These are phyloP conservation scores for Colletotrichum sidae DNA, from an alignment of 2,329 filamentous ascomycete species.

Conservation along the genomic window DNA sequence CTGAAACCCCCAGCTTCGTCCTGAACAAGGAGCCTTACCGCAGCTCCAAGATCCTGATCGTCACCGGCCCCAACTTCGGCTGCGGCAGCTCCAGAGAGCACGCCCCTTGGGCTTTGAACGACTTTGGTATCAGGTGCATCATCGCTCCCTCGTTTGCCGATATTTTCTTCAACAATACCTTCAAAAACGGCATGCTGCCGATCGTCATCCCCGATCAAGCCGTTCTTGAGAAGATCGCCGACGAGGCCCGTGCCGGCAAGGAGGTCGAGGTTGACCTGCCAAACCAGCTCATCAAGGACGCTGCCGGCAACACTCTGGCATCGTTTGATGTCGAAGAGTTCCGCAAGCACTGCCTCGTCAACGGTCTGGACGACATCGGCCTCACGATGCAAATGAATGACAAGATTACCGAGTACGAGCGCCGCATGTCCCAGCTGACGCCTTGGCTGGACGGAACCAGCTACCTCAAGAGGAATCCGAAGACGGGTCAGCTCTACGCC, in stretches of 20 bases:
- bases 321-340: conserved; percentile 92
- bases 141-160: conserved; percentile 89
- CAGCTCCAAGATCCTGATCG: conserved; percentile 87
- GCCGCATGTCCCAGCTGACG: conserved; percentile 78
- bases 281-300: conserved; percentile 84
- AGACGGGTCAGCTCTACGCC: conserved; percentile 65
- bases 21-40: conserved; percentile 93
- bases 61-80: conserved; percentile 93
- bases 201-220: conserved; percentile 77
- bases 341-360: conserved; percentile 91
- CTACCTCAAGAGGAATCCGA: conserved; percentile 75
- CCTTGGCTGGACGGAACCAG: conserved; percentile 92
- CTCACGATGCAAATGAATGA: conserved; percentile 92
- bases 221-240: conserved; percentile 76
- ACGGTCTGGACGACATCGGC: conserved; percentile 95
- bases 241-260: conserved; percentile 80
- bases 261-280: conserved; percentile 92
- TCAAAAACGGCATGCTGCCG: conserved; percentile 99
- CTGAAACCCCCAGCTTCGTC: conserved; percentile 83
- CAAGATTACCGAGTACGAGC: conserved; percentile 88
- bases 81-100: conserved; percentile 94
- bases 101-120: conserved; percentile 95
- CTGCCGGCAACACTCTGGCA: conserved; percentile 78
- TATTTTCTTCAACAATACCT: conserved; percentile 99
- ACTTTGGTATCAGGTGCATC: conserved; percentile 95